These are phyloP conservation scores for Globisporangium takayamanum DNA, from an alignment of 352 stramenopile genomes.

Conservation along the genomic window DNA sequence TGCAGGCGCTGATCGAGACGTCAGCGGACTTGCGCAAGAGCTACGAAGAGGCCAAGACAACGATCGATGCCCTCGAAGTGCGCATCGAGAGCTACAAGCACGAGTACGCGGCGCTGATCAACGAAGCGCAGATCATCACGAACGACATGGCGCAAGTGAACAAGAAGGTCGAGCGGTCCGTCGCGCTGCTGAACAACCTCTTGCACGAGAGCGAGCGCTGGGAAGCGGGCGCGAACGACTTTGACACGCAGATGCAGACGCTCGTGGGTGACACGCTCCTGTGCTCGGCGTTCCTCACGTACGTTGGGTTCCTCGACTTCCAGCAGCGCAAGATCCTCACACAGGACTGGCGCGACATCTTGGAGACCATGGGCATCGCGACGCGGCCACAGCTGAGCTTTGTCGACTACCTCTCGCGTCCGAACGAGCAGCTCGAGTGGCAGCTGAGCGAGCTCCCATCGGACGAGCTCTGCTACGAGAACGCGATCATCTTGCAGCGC, in stretches of 20 bases:
- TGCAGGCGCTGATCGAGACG: conserved; percentile 95
- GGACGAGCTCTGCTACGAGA: conserved; percentile 98
- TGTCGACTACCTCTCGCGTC: conserved; percentile 95
- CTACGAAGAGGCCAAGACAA: conserved; percentile 90
- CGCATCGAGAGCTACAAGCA: conserved; percentile 98
- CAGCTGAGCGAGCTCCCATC: conserved; percentile 94
- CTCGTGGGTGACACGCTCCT: conserved; percentile 97
- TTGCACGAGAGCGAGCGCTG: conserved; percentile 98
- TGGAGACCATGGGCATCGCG: conserved; percentile 91
- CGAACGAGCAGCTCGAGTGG: conserved; percentile 93
- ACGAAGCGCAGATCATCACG: conserved; percentile 97
- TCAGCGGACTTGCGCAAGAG: conserved; percentile 88
- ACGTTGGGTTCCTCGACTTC: conserved; percentile 98
- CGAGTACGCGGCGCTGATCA: conserved; percentile 98
- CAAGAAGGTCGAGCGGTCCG: conserved; percentile 95
- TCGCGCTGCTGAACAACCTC: conserved; percentile 97
- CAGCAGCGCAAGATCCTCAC: conserved; percentile 93
- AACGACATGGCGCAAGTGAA: conserved; percentile 97
- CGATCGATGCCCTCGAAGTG: conserved; percentile 92
- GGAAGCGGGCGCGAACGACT: conserved; percentile 95
- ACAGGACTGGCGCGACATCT: conserved; percentile 92
- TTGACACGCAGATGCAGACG: conserved; percentile 95
- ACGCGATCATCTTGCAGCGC: conserved; percentile 97
- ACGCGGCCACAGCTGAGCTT: conserved; percentile 84
- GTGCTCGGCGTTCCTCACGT: conserved; percentile 96